Percentiles rank a stretch among this genome's conserved stretches.
These are phyloP conservation scores for Hibiscus syriacus DNA, from an alignment of 345 rosid genomes.

Conservation along the genomic window DNA sequence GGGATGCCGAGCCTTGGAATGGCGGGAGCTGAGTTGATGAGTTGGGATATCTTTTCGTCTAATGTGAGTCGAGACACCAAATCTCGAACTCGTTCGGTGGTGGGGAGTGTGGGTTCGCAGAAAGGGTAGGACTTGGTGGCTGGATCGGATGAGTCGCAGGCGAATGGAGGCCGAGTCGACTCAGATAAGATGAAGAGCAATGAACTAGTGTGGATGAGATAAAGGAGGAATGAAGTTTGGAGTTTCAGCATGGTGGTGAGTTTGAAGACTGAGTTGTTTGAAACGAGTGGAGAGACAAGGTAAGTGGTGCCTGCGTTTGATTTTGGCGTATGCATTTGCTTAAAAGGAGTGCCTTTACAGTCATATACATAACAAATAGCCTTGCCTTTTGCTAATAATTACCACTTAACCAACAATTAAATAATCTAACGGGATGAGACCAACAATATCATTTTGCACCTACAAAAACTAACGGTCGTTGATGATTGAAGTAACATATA, in stretches of 20 bases:
- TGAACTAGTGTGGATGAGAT: background rate
- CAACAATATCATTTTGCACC: too few species aligned
- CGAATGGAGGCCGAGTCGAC: background rate
- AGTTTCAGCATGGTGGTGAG: too few species aligned
- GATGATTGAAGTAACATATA: too few species aligned
- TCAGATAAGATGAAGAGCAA: background rate
- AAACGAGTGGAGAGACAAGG: background rate
- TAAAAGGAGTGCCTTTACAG: background rate
- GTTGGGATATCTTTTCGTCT: background rate
- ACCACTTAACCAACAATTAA: too few species aligned
- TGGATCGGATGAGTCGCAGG: background rate
- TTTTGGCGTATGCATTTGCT: background rate
- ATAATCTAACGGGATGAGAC: too few species aligned
- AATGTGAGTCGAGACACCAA: background rate
- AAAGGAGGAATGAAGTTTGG: background rate
- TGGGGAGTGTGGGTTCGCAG: background rate
- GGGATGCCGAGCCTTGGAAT: background rate
- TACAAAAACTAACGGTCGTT: too few species aligned
- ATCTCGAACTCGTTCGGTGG: background rate
- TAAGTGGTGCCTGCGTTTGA: background rate
- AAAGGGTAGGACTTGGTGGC: background rate
- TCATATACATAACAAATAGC: background rate
- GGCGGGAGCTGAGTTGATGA: background rate
- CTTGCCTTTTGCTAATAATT: background rate
- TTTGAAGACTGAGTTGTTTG: too few species aligned